Conservation (phyloP, 495 filamentous ascomycete genomes). For the Aspergillus biplanus region DNA sequence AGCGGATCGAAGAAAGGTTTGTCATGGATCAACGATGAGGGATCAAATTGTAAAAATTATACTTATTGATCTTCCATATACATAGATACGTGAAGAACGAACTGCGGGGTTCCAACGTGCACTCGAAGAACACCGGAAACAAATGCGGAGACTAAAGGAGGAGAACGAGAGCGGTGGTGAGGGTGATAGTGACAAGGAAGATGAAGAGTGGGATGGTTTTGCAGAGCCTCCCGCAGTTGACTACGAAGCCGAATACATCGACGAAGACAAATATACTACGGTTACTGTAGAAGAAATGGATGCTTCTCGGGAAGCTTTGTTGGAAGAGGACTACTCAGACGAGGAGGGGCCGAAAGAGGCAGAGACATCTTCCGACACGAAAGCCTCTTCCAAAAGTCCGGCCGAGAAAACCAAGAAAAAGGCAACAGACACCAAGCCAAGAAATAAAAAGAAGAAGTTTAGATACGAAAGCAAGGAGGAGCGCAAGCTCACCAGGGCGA, state of each 20-base stretch:
- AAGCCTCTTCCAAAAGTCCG: constrained; percentile 30
- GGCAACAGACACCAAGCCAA: constrained; percentile 56
- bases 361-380: constrained; percentile 33
- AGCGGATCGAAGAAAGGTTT: constrained; percentile 70
- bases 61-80: constrained; percentile 18
- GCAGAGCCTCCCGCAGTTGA: constrained; percentile 64
- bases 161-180: constrained; percentile 49
- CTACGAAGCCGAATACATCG: constrained; percentile 91
- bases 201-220: constrained; percentile 67
- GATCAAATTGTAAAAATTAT: neutral
- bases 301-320: constrained; percentile 70
- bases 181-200: constrained; percentile 34
- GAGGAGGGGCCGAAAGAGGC: constrained; percentile 37
- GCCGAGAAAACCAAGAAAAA: constrained; percentile 53
- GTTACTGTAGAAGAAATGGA: constrained; percentile 94
- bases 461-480: constrained; percentile 87
- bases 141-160: constrained; percentile 57
- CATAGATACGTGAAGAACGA: constrained; percentile 77
- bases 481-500: constrained; percentile 66
- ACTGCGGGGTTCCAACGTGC: constrained; percentile 78
- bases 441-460: constrained; percentile 87
- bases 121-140: constrained; percentile 69
- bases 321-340: constrained; percentile 53
- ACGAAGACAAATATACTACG: constrained; percentile 93
- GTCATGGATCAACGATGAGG: constrained; percentile 8